phyloP scores from a whole-genome alignment of 2,329 filamentous ascomycete species.

The Penicillium sclerotigenum region DNA sequence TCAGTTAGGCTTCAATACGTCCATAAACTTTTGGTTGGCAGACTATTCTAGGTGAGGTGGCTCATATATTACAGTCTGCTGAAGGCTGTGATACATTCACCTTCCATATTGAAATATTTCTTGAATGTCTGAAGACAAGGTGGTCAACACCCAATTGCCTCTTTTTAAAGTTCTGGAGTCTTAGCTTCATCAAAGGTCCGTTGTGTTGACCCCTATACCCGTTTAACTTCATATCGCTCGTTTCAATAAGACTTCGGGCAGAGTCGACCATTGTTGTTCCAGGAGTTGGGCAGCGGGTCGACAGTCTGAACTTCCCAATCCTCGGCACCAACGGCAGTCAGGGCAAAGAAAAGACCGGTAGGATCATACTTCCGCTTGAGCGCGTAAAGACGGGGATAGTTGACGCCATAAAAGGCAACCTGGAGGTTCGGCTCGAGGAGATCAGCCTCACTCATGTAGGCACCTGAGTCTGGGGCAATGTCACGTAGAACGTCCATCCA shows the following conservation, averaged over 20 bases:
- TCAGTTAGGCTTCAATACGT: too few species aligned
- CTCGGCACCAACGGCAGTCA: constrained; percentile 23
- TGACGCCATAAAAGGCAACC: constrained; percentile 39
- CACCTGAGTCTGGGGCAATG: constrained; percentile 24
- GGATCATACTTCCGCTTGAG: constrained; percentile 35
- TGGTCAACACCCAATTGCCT: not conserved
- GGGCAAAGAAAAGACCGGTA: constrained; percentile 28
- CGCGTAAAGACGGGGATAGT: constrained; percentile 26
- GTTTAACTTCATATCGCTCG: not conserved
- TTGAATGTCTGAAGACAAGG: not conserved
- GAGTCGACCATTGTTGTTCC: constrained; percentile 22
- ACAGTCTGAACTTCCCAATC: constrained; percentile 22
- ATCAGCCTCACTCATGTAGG: constrained; percentile 41
- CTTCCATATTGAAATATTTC: not conserved
- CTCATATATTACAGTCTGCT: too few species aligned
- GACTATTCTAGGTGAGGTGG: too few species aligned
- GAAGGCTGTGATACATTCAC: too few species aligned
- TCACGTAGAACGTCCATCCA: constrained; percentile 22
- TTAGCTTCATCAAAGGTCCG: too few species aligned
- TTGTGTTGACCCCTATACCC: too few species aligned
- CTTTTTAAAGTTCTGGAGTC: too few species aligned
- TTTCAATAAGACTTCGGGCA: constrained; percentile 10
- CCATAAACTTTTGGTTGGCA: too few species aligned
- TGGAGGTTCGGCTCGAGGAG: constrained; percentile 41
- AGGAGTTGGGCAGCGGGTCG: constrained; percentile 18